Percentiles rank a stretch among this genome's conserved stretches.
Conservation (phyloP, 257 asterid species). For the Coffea canephora region DNA sequence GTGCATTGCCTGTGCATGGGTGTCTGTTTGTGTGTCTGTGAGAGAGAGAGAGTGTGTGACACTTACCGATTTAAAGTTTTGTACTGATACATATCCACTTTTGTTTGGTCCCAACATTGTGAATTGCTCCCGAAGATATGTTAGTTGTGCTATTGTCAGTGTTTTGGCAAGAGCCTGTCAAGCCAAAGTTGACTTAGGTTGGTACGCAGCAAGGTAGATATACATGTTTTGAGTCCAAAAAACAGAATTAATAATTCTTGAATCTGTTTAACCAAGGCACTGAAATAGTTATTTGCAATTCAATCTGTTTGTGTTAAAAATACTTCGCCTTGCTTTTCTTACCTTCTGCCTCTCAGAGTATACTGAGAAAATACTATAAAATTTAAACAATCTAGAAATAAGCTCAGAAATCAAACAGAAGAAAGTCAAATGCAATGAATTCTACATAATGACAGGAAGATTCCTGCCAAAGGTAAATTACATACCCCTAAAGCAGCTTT, state of each 20-base stretch:
- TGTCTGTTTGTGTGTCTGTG: neutral
- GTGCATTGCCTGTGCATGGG: neutral
- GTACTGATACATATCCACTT: slow-evolving; percentile 72
- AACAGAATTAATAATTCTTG: neutral
- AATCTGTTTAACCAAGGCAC: neutral
- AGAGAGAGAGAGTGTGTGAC: slow-evolving; percentile 20
- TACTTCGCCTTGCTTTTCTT: neutral
- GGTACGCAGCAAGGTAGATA: neutral
- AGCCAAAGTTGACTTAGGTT: neutral
- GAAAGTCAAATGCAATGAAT: neutral
- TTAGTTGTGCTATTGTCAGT: slow-evolving; percentile 67
- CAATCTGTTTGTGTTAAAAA: neutral
- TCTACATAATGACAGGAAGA: neutral
- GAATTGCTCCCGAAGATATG: slow-evolving; percentile 90
- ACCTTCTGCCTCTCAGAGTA: neutral
- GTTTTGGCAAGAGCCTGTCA: slow-evolving; percentile 89
- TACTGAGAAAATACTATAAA: neutral
- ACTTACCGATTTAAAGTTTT: slow-evolving; percentile 66
- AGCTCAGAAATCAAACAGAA: neutral
- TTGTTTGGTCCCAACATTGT: slow-evolving; percentile 75
- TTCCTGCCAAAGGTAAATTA: slow-evolving; percentile 5
- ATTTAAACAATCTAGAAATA: neutral
- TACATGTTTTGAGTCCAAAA: neutral
- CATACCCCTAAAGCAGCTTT: slow-evolving; percentile 88
- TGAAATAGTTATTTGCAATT: neutral